Evolutionary conservation across 768 basidiomycete species (phyloP), one percentile per base, ranked within the genome.

Genomic region (Russula emetica): DNA sequence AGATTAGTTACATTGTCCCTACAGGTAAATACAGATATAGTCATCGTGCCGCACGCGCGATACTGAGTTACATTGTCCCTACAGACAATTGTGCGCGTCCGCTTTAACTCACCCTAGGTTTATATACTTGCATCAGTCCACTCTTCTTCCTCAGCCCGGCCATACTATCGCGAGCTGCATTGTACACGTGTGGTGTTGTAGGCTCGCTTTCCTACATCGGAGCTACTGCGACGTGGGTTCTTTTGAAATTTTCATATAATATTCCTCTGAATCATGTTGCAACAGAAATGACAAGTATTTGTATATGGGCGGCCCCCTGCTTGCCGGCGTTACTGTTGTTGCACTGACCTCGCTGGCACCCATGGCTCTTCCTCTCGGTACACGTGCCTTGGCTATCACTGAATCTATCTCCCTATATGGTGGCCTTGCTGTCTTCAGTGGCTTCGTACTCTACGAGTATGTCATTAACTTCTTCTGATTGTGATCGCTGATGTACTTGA

Each of bases 91-190:
- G n/a, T n/a, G n/a, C n/a, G n/a, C n/a, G n/a, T n/a, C n/a, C n/a
- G n/a, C n/a, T n/a, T n/a, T n/a, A n/a, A n/a, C n/a, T n/a, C n/a
- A n/a, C n/a, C n/a, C n/a, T n/a, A n/a, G n/a, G n/a, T n/a, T n/a
- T n/a, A n/a, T n/a, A n/a, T n/a, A n/a, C n/a, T n/a, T n/a, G n/a
- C n/a, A n/a, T n/a, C n/a, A n/a, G n/a, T n/a, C 93, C 93, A 3
- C 73, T 96, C n/a, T 93, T 92, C 78, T 94, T 95, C 81, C 74
- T 94, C 52, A 86, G 80, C 70, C 93, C 93, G 3, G 91, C 90
- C 14, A 82, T 95, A 66, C 81, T 96, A 55, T 87, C 88, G 20
- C 85, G 93, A 34, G 93, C 93, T 10, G 93, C 91, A 6, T 77
- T 96, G 3, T 96, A 96, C 75, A 94, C 93, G 0, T 82, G 85